Conservation (phyloP, 2,329 filamentous ascomycete genomes). For the Colletotrichum siamense region DNA sequence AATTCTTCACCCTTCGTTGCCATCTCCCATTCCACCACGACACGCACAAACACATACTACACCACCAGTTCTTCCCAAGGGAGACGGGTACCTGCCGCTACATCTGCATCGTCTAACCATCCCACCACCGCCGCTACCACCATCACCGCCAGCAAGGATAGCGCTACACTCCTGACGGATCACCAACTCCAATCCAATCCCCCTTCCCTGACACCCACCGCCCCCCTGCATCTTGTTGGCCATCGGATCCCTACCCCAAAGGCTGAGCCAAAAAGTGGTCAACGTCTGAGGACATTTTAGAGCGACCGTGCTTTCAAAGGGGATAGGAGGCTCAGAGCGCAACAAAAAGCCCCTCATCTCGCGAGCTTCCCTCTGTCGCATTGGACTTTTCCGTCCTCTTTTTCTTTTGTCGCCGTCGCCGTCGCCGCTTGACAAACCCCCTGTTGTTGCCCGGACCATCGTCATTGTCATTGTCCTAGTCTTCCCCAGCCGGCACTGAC, state of each 20-base stretch:
- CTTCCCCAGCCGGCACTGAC: background rate
- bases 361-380: background rate
- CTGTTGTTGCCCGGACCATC: background rate
- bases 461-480: background rate
- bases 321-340: slow-evolving; percentile 15
- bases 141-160: background rate
- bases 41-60: background rate
- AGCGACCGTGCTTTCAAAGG: slow-evolving; percentile 11
- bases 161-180: slow-evolving; percentile 12
- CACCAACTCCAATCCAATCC: slow-evolving; percentile 16
- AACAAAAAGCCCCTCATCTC: slow-evolving; percentile 20
- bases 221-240: slow-evolving; percentile 10
- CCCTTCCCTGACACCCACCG: background rate
- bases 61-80: background rate
- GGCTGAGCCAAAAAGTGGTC: slow-evolving; percentile 17
- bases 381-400: background rate
- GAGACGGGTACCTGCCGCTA: background rate
- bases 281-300: slow-evolving; percentile 15
- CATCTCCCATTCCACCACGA: background rate
- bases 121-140: background rate
- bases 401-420: background rate
- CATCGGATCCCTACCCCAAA: slow-evolving; percentile 20
- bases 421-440: background rate
- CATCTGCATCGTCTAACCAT: background rate
- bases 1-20: background rate